phyloP scores from a whole-genome alignment of 2,329 filamentous ascomycete genomes.

The Fusarium dlaminii region DNA sequence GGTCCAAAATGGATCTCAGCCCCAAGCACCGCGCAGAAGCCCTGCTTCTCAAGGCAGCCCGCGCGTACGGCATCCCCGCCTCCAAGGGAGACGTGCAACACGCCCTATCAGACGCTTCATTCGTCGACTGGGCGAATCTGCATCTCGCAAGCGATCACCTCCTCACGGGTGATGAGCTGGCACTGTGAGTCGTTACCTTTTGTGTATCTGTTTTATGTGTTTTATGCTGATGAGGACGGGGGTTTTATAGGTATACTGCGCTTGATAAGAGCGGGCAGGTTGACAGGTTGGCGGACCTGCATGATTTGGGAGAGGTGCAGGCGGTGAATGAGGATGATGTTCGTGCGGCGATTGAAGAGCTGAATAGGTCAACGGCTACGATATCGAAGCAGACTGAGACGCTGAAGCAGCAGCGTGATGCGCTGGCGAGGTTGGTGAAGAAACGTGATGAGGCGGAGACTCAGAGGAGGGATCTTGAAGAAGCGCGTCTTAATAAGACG shows the following conservation, averaged over 20 bases:
- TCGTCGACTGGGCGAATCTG: slow-evolving; percentile 59
- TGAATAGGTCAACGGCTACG: slow-evolving; percentile 70
- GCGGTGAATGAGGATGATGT: slow-evolving; percentile 69
- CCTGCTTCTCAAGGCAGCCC: slow-evolving; percentile 47
- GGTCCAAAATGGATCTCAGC: slow-evolving; percentile 43
- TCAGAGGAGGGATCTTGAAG: slow-evolving; percentile 45
- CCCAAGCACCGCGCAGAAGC: slow-evolving; percentile 45
- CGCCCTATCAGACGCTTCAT: slow-evolving; percentile 49
- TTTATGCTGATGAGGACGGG: slow-evolving; percentile 19
- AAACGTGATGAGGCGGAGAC: slow-evolving; percentile 46
- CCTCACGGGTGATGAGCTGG: slow-evolving; percentile 63
- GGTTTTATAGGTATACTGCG: slow-evolving; percentile 56
- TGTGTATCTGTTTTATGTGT: slow-evolving; percentile 8
- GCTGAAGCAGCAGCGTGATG: slow-evolving; percentile 69
- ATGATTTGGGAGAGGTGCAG: slow-evolving; percentile 58
- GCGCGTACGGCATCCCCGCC: slow-evolving; percentile 45
- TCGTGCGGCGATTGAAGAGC: slow-evolving; percentile 67
- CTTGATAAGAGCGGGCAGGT: slow-evolving; percentile 60
- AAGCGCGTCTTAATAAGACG: slow-evolving; percentile 40
- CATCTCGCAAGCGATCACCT: slow-evolving; percentile 62
- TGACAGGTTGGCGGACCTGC: slow-evolving; percentile 54
- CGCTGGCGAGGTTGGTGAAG: slow-evolving; percentile 62
- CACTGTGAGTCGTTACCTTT: slow-evolving; percentile 53
- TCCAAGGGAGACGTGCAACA: slow-evolving; percentile 51
- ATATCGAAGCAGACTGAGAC: slow-evolving; percentile 72